Percentiles rank a stretch among this genome's conserved stretches.
Conservation (phyloP, 2,329 filamentous ascomycete species). For the Venturia effusa region DNA sequence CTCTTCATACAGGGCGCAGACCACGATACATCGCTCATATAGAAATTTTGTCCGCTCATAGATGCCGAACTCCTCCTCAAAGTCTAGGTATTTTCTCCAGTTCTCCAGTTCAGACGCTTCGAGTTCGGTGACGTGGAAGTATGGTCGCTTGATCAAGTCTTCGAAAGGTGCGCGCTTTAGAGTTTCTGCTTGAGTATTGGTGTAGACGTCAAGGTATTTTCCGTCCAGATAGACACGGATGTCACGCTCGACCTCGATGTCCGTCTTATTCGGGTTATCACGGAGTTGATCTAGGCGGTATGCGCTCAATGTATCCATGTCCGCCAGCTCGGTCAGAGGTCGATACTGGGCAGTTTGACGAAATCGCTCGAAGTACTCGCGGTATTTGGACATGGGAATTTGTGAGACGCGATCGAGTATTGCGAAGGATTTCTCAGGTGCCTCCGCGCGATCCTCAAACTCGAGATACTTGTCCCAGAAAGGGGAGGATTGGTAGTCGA, state of each 20-base stretch:
- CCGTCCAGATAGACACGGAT: slow-evolving; percentile 69
- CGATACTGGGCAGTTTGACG: slow-evolving; percentile 62
- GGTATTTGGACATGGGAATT: slow-evolving; percentile 93
- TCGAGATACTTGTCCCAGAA: slow-evolving; percentile 99
- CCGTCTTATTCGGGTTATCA: slow-evolving; percentile 50
- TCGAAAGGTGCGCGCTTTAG: slow-evolving; percentile 93
- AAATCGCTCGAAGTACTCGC: slow-evolving; percentile 87
- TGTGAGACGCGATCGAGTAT: slow-evolving; percentile 74
- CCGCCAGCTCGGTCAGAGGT: slow-evolving; percentile 62
- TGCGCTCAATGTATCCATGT: slow-evolving; percentile 54
- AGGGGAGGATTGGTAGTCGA: slow-evolving; percentile 88
- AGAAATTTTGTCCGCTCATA: slow-evolving; percentile 66
- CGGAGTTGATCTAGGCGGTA: slow-evolving; percentile 63
- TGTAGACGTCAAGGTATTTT: slow-evolving; percentile 71
- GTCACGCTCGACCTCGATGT: slow-evolving; percentile 74
- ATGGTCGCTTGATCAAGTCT: slow-evolving; percentile 86
- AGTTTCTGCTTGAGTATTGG: slow-evolving; percentile 73
- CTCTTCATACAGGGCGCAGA: slow-evolving; percentile 89
- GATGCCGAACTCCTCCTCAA: slow-evolving; percentile 78
- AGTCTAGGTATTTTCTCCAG: slow-evolving; percentile 95
- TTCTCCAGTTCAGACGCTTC: slow-evolving; percentile 76
- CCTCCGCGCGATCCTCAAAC: slow-evolving; percentile 84
- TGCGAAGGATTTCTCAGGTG: slow-evolving; percentile 71
- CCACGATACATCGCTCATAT: slow-evolving; percentile 89
- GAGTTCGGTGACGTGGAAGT: slow-evolving; percentile 91